Conservation (phyloP, 1,284 basidiomycete genomes). For the Amylostereum areolatum region DNA sequence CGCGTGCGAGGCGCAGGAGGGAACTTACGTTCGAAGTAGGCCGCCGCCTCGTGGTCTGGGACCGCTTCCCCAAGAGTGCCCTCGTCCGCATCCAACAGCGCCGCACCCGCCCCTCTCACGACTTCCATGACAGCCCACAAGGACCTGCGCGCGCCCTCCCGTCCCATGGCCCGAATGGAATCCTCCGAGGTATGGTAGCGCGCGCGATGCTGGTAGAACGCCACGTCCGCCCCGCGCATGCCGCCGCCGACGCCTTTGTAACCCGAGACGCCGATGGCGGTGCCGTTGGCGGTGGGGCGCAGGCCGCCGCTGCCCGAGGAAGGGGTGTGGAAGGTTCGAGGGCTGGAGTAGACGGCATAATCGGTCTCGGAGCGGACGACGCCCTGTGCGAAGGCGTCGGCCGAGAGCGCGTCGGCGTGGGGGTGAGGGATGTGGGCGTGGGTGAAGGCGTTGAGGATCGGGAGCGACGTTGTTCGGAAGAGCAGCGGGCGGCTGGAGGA, state of each 20-base stretch:
- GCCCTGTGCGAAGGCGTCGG: constrained; percentile 59
- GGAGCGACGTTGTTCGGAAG: constrained; percentile 57
- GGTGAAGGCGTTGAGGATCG: constrained; percentile 44
- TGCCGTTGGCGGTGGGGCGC: no score
- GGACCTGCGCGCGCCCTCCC: constrained; percentile 41
- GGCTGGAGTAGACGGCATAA: constrained; percentile 51
- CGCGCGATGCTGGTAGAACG: constrained; percentile 66
- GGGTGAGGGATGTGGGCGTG: constrained; percentile 47
- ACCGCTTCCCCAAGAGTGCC: constrained; percentile 18
- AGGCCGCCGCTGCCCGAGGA: background rate
- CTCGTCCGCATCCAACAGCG: constrained; percentile 39
- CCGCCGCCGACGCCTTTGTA: constrained; percentile 20
- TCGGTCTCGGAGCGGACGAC: constrained; percentile 63
- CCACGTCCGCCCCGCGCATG: constrained; percentile 64
- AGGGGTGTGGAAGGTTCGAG: background rate
- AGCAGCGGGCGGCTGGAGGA: constrained; percentile 52
- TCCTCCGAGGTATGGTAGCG: constrained; percentile 70
- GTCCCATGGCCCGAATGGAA: constrained; percentile 43
- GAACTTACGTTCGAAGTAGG: constrained; percentile 70
- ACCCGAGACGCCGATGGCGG: constrained; percentile 15
- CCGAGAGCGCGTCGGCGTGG: constrained; percentile 59
- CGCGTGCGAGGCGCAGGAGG: background rate
- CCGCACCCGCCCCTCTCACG: constrained; percentile 44
- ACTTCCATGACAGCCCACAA: constrained; percentile 75
- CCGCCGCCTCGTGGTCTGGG: constrained; percentile 30